phyloP scores from a whole-genome alignment of 1,284 basidiomycete species.

The Cutaneotrichosporon arboriforme region DNA sequence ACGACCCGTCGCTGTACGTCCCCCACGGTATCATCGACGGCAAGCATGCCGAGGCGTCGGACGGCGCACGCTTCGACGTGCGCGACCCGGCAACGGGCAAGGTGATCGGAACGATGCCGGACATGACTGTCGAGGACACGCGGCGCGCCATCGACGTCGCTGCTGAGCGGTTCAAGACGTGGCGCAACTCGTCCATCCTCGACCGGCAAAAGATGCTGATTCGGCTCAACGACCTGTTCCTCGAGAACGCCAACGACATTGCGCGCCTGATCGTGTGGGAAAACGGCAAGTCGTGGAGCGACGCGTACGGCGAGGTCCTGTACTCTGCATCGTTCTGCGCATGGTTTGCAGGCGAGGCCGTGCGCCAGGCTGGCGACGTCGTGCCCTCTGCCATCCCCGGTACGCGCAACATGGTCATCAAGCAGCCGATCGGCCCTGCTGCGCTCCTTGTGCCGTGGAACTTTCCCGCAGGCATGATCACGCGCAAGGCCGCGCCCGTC shows the following conservation, averaged over 20 bases:
- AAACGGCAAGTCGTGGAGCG: constrained; percentile 81
- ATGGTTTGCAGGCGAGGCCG: constrained; percentile 81
- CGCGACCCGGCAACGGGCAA: constrained; percentile 80
- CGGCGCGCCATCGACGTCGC: constrained; percentile 74
- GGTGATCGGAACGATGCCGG: constrained; percentile 72
- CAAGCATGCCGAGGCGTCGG: constrained; percentile 71
- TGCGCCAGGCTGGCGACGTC: constrained; percentile 66
- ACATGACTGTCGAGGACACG: constrained; percentile 77
- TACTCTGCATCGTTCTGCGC: constrained; percentile 82
- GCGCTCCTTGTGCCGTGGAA: constrained; percentile 57
- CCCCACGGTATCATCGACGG: constrained; percentile 73
- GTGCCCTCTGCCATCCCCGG: constrained; percentile 71
- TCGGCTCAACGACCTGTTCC: constrained; percentile 32
- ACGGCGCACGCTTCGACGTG: constrained; percentile 65
- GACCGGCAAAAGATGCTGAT: constrained; percentile 31
- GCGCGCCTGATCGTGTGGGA: constrained; percentile 54
- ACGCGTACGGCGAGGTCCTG: constrained; percentile 71
- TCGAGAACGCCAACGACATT: constrained; percentile 37
- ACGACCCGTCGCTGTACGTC: constrained; percentile 68
- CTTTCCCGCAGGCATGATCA: constrained; percentile 84
- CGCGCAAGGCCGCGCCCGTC: constrained; percentile 55
- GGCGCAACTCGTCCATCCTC: constrained; percentile 64
- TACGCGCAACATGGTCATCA: constrained; percentile 81
- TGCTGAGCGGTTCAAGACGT: constrained; percentile 66
- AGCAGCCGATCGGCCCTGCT: constrained; percentile 76